Evolutionary conservation across 257 asterid species (phyloP).

Genomic region (Oldenlandia corymbosa): DNA sequence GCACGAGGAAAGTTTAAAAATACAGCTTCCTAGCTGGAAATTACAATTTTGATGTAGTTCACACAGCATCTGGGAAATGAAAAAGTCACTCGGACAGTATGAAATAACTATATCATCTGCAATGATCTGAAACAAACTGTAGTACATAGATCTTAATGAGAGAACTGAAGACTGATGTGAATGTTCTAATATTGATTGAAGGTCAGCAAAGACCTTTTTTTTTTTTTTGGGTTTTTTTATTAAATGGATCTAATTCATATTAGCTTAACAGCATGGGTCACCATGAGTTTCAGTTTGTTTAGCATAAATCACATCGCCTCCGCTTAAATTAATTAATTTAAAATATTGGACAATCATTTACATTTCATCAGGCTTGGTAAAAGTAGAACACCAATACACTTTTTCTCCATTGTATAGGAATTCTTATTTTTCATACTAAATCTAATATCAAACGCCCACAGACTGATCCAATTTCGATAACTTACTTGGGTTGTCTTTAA

Average conservation of each 20-base stretch:
- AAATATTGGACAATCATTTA: background rate
- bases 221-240: too few relatives aligned
- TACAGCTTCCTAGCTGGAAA: background rate
- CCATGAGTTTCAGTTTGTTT: background rate
- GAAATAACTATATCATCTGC: background rate
- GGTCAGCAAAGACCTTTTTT: too few relatives aligned
- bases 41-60: background rate
- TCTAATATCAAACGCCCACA: background rate
- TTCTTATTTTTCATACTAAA: too few relatives aligned
- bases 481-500: slow-evolving; percentile 93
- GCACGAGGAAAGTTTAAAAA: too few relatives aligned
- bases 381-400: background rate
- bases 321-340: background rate
- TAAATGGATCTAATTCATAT: background rate
- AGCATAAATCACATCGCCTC: slow-evolving; percentile 2
- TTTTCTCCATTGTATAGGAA: too few relatives aligned
- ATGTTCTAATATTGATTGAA: background rate
- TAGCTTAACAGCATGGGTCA: background rate
- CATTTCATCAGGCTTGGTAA: background rate
- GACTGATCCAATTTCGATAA: background rate
- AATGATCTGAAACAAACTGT: background rate
- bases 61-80: background rate
- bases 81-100: background rate
- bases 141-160: background rate
- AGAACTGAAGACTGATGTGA: background rate